Conservation (phyloP, 176 grass and related monocot genomes). For the Poa annua region DNA sequence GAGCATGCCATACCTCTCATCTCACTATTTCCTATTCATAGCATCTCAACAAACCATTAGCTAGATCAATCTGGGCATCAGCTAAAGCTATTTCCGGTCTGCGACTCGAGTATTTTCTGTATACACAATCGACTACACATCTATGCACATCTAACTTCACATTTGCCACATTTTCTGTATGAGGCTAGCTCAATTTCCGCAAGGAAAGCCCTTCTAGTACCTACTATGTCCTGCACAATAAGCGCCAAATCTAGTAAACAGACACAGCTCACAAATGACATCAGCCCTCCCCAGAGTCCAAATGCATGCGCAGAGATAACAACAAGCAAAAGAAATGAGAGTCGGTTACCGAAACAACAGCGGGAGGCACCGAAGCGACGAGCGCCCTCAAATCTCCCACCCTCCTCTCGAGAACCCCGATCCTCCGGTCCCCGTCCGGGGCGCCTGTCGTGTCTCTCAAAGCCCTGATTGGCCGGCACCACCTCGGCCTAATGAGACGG, state of each 20-base stretch:
- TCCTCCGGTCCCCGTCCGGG: slow-evolving; percentile 16
- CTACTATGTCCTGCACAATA: not conserved
- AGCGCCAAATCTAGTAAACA: not conserved
- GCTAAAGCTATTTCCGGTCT: not conserved
- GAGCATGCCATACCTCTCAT: not conserved
- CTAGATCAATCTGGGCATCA: not conserved
- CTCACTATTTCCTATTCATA: not conserved
- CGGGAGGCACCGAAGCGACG: slow-evolving; percentile 42
- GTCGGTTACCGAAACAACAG: slow-evolving; percentile 42
- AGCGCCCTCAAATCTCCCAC: slow-evolving; percentile 49
- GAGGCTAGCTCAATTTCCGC: not conserved
- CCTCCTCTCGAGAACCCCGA: slow-evolving; percentile 42
- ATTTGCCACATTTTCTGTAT: not conserved
- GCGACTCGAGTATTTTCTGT: not conserved
- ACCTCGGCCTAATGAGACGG: not conserved
- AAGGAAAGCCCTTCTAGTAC: not conserved
- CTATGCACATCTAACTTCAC: not conserved
- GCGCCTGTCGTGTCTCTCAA: slow-evolving; percentile 22
- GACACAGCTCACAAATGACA: not conserved
- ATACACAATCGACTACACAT: not conserved
- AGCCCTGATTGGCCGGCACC: slow-evolving; percentile 44
- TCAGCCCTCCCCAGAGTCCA: not conserved
- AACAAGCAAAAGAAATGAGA: not conserved
- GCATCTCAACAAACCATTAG: not conserved
- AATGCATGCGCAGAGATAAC: not conserved